Percentiles rank a stretch among this genome's conserved stretches.
Evolutionary conservation across 257 asterid species (phyloP).

Genomic region (Scutellaria minor): DNA sequence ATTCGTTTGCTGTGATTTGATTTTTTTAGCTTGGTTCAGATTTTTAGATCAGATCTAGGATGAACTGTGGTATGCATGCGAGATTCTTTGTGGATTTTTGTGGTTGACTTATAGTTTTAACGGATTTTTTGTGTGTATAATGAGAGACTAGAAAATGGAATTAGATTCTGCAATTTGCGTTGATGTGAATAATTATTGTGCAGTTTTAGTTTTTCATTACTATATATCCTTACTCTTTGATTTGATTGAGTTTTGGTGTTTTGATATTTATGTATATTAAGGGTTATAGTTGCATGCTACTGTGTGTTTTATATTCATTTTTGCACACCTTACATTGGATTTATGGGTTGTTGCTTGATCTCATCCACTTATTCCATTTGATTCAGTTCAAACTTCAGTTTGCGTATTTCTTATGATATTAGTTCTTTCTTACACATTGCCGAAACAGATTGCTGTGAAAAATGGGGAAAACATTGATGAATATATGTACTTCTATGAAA

Average conservation of each 20-base stretch:
- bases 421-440: background rate
- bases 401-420: background rate
- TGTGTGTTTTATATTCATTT: constrained; percentile 18
- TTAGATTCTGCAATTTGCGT: constrained; percentile 27
- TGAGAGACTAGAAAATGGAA: constrained; percentile 3
- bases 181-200: constrained; percentile 9
- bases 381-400: background rate
- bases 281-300: background rate
- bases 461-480: background rate
- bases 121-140: background rate
- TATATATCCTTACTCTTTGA: background rate
- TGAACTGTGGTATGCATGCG: constrained; percentile 23
- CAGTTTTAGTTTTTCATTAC: background rate
- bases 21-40: constrained; percentile 8
- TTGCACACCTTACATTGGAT: background rate
- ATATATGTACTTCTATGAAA: background rate
- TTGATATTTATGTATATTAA: constrained; percentile 9
- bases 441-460: background rate
- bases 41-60: constrained; percentile 53
- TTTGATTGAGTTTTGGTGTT: constrained; percentile 19
- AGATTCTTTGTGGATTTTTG: constrained; percentile 17
- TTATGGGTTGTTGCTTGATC: constrained; percentile 12
- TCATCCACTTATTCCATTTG: background rate
- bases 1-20: constrained; percentile 8
- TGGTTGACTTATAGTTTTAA: constrained; percentile 39